phyloP scores from a whole-genome alignment of 2,329 filamentous ascomycete genomes.

The Tetracladium maxilliforme region DNA sequence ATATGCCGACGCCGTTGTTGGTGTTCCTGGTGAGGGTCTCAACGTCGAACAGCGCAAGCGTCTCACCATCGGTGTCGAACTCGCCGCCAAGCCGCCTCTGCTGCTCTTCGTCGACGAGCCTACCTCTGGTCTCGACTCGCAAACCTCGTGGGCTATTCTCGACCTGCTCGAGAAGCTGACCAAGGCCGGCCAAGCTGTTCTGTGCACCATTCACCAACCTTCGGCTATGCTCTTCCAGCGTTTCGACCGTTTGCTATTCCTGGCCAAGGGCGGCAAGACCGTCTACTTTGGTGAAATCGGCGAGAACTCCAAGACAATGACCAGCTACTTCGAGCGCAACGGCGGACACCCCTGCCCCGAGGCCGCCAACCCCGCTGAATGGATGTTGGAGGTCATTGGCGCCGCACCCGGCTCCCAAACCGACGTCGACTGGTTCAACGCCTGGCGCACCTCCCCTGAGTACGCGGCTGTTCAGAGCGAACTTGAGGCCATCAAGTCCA shows the following conservation, averaged over 20 bases:
- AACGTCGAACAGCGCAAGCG: conserved; percentile 61
- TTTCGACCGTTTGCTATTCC: conserved; percentile 64
- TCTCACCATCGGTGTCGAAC: conserved; percentile 89
- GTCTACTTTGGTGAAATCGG: conserved; percentile 71
- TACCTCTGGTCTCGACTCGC: conserved; percentile 84
- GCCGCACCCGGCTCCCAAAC: conserved; percentile 43
- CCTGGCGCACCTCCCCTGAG: conserved; percentile 1
- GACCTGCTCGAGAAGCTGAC: conserved; percentile 81
- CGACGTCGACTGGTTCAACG: conserved; percentile 41
- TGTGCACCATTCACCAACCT: conserved; percentile 88
- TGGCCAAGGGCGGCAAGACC: conserved; percentile 57
- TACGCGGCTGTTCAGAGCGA: conserved; percentile 1
- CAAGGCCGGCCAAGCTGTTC: conserved; percentile 76
- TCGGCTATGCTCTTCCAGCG: conserved; percentile 83
- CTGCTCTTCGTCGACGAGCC: conserved; percentile 90
- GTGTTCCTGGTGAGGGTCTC: conserved; percentile 68
- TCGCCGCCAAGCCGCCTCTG: conserved; percentile 80
- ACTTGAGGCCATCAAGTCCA: no score
- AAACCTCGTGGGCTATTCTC: conserved; percentile 87
- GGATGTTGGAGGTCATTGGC: conserved; percentile 50
- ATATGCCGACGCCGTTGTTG: conserved; percentile 85
- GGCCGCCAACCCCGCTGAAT: conserved; percentile 64
- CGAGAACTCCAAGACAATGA: conserved; percentile 48
- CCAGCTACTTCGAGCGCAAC: conserved; percentile 58
- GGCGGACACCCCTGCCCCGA: conserved; percentile 46